Evolutionary conservation across 495 filamentous ascomycete species (phyloP).

Genomic region (Margaritispora aquatica): DNA sequence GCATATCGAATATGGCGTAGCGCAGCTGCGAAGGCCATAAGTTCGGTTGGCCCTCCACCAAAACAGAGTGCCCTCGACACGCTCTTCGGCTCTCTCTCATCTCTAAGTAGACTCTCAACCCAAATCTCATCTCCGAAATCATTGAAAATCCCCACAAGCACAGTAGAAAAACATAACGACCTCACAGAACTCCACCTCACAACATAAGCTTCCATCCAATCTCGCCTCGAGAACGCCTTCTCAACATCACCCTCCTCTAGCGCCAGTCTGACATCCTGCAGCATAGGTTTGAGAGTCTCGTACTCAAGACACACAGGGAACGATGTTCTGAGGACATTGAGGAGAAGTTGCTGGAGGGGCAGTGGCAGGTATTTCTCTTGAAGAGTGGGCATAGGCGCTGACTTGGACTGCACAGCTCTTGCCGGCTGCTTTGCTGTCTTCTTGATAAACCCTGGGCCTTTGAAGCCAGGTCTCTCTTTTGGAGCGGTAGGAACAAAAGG

Average conservation of each 20-base stretch:
- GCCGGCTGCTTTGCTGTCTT: constrained; percentile 1
- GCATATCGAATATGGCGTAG: constrained; percentile 32
- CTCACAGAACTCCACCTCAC: constrained; percentile 80
- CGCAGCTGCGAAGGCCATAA: constrained; percentile 66
- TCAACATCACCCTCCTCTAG: constrained; percentile 81
- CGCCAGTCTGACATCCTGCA: constrained; percentile 78
- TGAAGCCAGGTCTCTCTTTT: constrained; percentile 13
- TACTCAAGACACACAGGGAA: constrained; percentile 41
- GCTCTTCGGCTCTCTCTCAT: background rate
- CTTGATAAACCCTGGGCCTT: constrained; percentile 18
- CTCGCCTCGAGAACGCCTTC: constrained; percentile 64
- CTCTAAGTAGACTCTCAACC: too few relatives aligned
- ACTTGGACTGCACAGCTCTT: constrained; percentile 6
- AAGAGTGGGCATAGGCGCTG: background rate
- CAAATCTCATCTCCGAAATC: constrained; percentile 19
- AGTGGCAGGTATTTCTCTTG: constrained; percentile 27
- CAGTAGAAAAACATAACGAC: constrained; percentile 67
- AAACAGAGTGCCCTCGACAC: constrained; percentile 54
- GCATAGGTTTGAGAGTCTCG: constrained; percentile 39
- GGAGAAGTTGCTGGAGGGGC: constrained; percentile 61
- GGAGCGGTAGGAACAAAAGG: too few relatives aligned
- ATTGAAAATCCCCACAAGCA: constrained; percentile 55
- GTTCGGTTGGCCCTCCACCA: constrained; percentile 84
- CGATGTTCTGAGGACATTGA: constrained; percentile 68
- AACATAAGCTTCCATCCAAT: constrained; percentile 72